Evolutionary conservation across 2,329 filamentous ascomycete genomes (phyloP), one percentile per base, ranked within the genome.

Genomic region (Trichoderma koningiopsis): DNA sequence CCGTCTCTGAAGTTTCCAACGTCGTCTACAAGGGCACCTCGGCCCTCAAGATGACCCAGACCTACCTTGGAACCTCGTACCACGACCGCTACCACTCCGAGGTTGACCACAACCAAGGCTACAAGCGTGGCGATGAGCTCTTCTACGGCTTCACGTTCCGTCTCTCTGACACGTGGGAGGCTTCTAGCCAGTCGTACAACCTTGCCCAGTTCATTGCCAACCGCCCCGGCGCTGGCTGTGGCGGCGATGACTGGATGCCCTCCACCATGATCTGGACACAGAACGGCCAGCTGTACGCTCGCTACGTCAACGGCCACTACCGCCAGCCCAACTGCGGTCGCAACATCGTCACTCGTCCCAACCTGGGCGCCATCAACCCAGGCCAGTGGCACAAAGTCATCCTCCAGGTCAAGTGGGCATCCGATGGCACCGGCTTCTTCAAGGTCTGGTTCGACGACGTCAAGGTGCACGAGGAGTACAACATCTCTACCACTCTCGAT

Each of bases 121-220:
- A 85, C 77, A 75, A 78, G 70, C 80, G 78, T 67, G 82, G 81
- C 58, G 81, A 86, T 68, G 76, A 76, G 24, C 80, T 80, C 29
- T 84, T 82, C 76, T 86, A 86, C 77, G 83, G 84, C 43, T 86
- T 86, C 74, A 76, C 78, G 0, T 86, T 86, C 77, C 81, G 83
- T n/a, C 80, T 86, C 8, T 78, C 80, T 31, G 73, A 81, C 0
- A 66, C 77, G 69, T 86, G 84, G 84, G 75, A 86, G 71, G 84
- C 83, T 73, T 72, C 74, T n/a, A 74, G 76, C 1, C 82, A 84
- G 74, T 76, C 75, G 61, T 86, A 82, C 76, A 84, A 85, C 76
- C 74, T 85, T 56, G 82, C 80, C 0, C 84, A 86, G 75, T 86
- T 85, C 77, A 86, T 86, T 72, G 82, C 83, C 68, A 79, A 85